Conservation (phyloP, 2,329 filamentous ascomycete species). For the Lasiodiplodia gonubiensis region DNA sequence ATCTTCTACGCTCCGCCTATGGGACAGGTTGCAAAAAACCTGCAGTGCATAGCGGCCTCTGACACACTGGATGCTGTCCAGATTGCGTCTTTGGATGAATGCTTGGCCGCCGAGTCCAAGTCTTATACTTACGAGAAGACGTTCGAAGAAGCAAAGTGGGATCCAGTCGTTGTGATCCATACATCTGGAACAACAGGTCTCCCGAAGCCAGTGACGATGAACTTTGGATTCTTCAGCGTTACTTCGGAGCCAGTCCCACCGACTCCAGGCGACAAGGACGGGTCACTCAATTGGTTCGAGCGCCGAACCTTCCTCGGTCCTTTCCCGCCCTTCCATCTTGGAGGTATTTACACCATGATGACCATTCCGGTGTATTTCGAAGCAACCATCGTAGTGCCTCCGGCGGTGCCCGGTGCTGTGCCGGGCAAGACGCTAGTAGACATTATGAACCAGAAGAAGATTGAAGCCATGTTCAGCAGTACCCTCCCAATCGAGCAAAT, state of each 20-base stretch:
- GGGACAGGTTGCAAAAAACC: conserved; percentile 19
- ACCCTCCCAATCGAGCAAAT: background rate
- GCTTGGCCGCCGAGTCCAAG: background rate
- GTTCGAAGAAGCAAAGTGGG: conserved; percentile 36
- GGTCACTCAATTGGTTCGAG: background rate
- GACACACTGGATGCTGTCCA: conserved; percentile 21
- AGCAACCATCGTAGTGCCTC: background rate
- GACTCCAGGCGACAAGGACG: background rate
- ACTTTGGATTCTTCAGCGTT: background rate
- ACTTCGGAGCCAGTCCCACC: background rate
- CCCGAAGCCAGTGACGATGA: conserved; percentile 39
- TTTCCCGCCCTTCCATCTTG: background rate
- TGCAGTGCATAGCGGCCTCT: conserved; percentile 27
- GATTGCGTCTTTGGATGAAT: conserved; percentile 5
- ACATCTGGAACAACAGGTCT: conserved; percentile 44
- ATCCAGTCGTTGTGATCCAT: conserved; percentile 39
- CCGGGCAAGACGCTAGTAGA: background rate
- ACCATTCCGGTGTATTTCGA: background rate
- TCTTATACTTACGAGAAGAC: conserved; percentile 31
- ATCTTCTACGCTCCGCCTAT: conserved; percentile 7
- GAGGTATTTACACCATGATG: background rate
- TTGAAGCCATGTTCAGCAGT: background rate
- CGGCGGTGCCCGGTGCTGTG: background rate
- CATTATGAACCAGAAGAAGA: background rate
- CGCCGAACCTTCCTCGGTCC: background rate